Base-by-base conservation (phyloP, 306 rosid species). In the Erythrophleum fordii region DNA sequence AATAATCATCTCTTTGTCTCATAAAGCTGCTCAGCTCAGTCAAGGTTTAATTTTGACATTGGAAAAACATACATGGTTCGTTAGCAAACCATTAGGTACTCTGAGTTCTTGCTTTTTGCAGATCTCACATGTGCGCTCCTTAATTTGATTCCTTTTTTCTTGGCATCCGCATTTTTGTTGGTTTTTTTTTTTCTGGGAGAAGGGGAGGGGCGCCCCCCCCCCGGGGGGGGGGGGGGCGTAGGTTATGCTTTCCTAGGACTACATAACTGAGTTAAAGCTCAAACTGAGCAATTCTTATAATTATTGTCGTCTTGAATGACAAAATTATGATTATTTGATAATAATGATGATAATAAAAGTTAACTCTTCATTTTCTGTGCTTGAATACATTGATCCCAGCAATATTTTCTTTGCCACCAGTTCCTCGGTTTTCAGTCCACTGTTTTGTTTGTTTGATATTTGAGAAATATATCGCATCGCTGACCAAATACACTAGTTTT, bases 1-100 rank as follows among this genome's bases (percentile, higher is more conserved):
- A 85, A 80, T 91, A 88, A 87, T 68, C 46, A 48, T 46, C 29
- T 73, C 18, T 58, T 58, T 0, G 66, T 35, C n/a, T 79, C 46
- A 35, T 37, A 75, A 69, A 80, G 86, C 78, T 48, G 69, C 55
- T 81, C 79, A 72, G 72, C 71, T 73, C 44, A 81, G 59, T 60
- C 77, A 76, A 58, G 64, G 74, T 79, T 77, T 58, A 28, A 73
- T 74, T 72, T 67, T 3, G 39, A 72, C 28, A 59, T 22, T 23
- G 68, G 72, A 69, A 72, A 68, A 25, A 42, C 83, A 73, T 10
- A 71, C 65, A 66, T 69, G 80, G 71, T 79, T 83, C 55, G 39
- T 78, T 79, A 61, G 61, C 87, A 72, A 76, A 59, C 3, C 62
- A 58, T 11, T 72, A 35, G 52, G 71, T 25, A 75, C 25, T 16